phyloP scores from a whole-genome alignment of 495 filamentous ascomycete species.

The Xylaria nigripes region DNA sequence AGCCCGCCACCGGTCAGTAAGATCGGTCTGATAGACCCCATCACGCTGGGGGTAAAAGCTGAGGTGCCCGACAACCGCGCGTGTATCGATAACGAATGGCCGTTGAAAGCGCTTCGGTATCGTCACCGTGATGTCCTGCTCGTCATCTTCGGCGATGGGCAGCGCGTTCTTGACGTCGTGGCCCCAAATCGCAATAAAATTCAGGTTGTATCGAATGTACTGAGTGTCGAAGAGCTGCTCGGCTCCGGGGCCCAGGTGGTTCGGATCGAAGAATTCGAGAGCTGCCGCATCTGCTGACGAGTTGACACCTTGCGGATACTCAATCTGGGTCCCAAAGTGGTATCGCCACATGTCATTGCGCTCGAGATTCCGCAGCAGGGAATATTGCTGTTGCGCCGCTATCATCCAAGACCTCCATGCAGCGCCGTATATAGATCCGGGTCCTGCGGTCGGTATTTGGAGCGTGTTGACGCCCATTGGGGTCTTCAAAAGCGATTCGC shows the following conservation, averaged over 20 bases:
- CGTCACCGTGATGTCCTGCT: conserved; percentile 24
- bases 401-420: conserved; percentile 40
- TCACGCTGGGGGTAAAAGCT: conserved; percentile 32
- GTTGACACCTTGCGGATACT: conserved; percentile 9
- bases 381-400: conserved; percentile 48
- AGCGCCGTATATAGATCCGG: conserved; percentile 1
- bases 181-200: conserved; percentile 44
- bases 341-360: conserved; percentile 35
- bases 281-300: conserved; percentile 9
- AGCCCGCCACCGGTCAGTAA: conserved; percentile 43
- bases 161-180: conserved; percentile 27
- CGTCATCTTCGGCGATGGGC: conserved; percentile 27
- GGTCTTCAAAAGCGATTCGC: conserved; percentile 30
- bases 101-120: conserved; percentile 18
- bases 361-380: conserved; percentile 46
- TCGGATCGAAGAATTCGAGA: conserved; percentile 7
- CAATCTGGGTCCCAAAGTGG: conserved; percentile 36
- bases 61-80: conserved; percentile 45
- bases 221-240: conserved; percentile 40
- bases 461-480: conserved; percentile 29
- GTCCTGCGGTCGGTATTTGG: conserved; percentile 1
- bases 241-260: conserved; percentile 16
- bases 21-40: conserved; percentile 42
- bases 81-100: conserved; percentile 44
- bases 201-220: conserved; percentile 34